These are phyloP conservation scores for Fibroporia radiculosa DNA, from an alignment of 768 basidiomycete species.

Conservation along the genomic window DNA sequence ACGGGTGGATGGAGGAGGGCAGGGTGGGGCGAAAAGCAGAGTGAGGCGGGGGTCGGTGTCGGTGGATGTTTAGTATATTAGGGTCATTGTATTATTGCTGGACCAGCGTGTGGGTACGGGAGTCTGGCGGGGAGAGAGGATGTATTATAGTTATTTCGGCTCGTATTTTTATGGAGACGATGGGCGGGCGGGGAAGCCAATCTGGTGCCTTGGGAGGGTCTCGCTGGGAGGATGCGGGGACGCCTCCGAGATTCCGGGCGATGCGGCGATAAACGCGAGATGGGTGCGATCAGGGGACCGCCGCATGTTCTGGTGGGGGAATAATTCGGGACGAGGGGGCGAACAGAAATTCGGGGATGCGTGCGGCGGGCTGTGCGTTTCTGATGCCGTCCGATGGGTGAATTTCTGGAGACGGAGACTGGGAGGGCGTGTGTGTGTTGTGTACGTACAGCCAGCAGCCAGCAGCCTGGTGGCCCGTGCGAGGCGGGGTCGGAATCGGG, in stretches of 20 bases:
- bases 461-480: neutral
- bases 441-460: neutral
- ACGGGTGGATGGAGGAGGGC: slow-evolving; percentile 19
- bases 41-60: too few relatives aligned
- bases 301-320: too few relatives aligned
- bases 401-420: slow-evolving; percentile 2
- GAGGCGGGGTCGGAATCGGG: neutral
- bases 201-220: slow-evolving; percentile 3
- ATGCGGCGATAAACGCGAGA: neutral
- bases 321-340: too few relatives aligned
- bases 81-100: too few relatives aligned
- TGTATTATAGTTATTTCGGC: neutral
- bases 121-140: too few relatives aligned
- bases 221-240: too few relatives aligned
- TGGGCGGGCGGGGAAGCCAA: neutral
- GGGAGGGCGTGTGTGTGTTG: too few relatives aligned
- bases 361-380: neutral
- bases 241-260: too few relatives aligned
- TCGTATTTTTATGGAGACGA: neutral
- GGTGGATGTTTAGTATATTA: too few relatives aligned
- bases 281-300: neutral
- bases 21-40: slow-evolving; percentile 3
- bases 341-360: too few relatives aligned
- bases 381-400: neutral
- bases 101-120: too few relatives aligned